Conservation (phyloP, 177 flowering plant genomes). For the Telopea speciosissima region DNA sequence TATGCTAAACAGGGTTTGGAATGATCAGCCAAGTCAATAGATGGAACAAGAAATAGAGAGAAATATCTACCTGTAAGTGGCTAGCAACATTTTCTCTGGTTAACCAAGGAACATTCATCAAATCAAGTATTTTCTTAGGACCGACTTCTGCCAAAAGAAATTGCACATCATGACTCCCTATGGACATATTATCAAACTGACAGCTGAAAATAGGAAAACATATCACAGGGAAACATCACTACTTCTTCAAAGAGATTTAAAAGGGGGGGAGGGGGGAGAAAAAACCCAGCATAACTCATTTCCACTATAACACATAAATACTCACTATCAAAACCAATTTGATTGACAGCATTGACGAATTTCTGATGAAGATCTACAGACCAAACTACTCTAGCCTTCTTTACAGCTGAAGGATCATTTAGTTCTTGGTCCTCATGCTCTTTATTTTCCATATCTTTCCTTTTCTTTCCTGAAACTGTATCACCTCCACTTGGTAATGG, state of each 20-base stretch:
- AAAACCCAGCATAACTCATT: not conserved
- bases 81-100: constrained; percentile 97
- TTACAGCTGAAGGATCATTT: constrained; percentile 44
- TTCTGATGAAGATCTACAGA: constrained; percentile 91
- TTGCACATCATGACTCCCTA: constrained; percentile 14
- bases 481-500: constrained; percentile 43
- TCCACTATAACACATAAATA: constrained; percentile 11
- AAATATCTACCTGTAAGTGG: constrained; percentile 74
- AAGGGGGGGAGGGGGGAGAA: not conserved
- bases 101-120: constrained; percentile 91
- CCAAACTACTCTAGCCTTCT: constrained; percentile 93
- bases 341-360: constrained; percentile 85
- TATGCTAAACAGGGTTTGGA: not conserved
- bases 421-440: constrained; percentile 50
- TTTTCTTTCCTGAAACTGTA: constrained; percentile 39
- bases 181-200: constrained; percentile 16
- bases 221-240: not conserved
- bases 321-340: constrained; percentile 91
- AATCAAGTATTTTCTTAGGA: constrained; percentile 89
- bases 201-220: not conserved
- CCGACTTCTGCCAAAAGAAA: constrained; percentile 69
- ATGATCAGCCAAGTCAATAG: not conserved
- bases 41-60: not conserved
- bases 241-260: not conserved
- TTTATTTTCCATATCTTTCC: constrained; percentile 58